Conservation (phyloP, 2,329 filamentous ascomycete species). For the Talaromyces sp. region DNA sequence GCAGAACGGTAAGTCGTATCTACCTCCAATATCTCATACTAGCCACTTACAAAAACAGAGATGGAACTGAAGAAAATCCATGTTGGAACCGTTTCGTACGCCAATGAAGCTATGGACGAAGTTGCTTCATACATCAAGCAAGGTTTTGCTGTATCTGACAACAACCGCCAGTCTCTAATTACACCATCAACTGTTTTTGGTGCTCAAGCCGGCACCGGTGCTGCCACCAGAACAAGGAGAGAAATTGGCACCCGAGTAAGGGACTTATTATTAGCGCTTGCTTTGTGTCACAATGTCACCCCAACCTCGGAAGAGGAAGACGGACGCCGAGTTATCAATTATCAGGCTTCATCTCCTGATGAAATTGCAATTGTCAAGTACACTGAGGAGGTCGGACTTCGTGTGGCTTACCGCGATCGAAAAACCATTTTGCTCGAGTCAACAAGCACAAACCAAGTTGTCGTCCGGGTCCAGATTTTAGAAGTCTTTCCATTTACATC, state of each 20-base stretch:
- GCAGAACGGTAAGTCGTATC: conserved; percentile 60
- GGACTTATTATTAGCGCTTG: conserved; percentile 86
- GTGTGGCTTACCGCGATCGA: conserved; percentile 77
- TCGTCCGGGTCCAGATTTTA: conserved; percentile 81
- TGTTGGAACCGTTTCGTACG: conserved; percentile 95
- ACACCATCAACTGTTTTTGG: conserved; percentile 70
- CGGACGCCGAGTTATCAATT: conserved; percentile 71
- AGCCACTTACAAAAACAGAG: conserved; percentile 47
- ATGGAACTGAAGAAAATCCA: conserved; percentile 99
- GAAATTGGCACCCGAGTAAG: conserved; percentile 92
- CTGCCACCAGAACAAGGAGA: conserved; percentile 74
- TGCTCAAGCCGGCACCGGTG: conserved; percentile 51
- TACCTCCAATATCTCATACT: background rate
- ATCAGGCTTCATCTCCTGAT: conserved; percentile 95
- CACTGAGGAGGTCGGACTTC: conserved; percentile 87
- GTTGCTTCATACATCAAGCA: conserved; percentile 81
- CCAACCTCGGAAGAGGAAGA: conserved; percentile 80
- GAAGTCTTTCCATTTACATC: conserved; percentile 98
- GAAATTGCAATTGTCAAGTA: conserved; percentile 97
- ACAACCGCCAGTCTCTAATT: conserved; percentile 52
- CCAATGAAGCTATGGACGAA: conserved; percentile 98
- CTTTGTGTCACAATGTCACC: conserved; percentile 94
- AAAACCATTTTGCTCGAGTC: conserved; percentile 79
- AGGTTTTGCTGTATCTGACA: conserved; percentile 58
- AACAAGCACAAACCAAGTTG: conserved; percentile 63